These are phyloP conservation scores for Allium cepa DNA, from an alignment of 106 monocot genomes.

Conservation along the genomic window DNA sequence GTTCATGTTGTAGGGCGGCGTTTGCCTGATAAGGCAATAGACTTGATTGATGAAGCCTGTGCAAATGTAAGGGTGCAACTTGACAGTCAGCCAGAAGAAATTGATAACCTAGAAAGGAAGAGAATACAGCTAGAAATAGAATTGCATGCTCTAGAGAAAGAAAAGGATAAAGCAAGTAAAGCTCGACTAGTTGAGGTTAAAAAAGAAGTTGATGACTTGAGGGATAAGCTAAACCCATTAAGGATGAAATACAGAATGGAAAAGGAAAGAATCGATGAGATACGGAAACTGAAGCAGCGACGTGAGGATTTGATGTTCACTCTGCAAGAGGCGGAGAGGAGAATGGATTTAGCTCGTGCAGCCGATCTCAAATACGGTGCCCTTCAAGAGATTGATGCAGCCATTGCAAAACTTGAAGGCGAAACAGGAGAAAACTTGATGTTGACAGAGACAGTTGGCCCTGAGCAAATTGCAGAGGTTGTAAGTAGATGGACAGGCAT, in stretches of 20 bases:
- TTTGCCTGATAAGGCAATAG: constrained; percentile 93
- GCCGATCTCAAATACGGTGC: constrained; percentile 75
- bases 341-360: constrained; percentile 56
- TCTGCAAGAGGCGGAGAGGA: constrained; percentile 49
- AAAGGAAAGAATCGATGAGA: constrained; percentile 84
- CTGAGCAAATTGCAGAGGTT: constrained; percentile 91
- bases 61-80: constrained; percentile 64
- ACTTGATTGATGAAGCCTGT: constrained; percentile 94
- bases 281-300: constrained; percentile 45
- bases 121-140: constrained; percentile 86
- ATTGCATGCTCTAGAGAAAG: constrained; percentile 83
- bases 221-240: constrained; percentile 80
- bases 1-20: constrained; percentile 43
- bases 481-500: constrained; percentile 87
- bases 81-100: constrained; percentile 26
- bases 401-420: constrained; percentile 66
- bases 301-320: constrained; percentile 40
- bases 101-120: constrained; percentile 27
- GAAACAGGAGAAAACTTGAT: constrained; percentile 65
- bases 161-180: constrained; percentile 94
- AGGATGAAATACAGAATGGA: constrained; percentile 91
- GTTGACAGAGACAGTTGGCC: constrained; percentile 80
- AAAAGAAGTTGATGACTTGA: constrained; percentile 63
- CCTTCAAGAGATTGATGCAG: constrained; percentile 74
- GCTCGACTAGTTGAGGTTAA: constrained; percentile 68